These are phyloP conservation scores for Sphaerobolus stellatus DNA, from an alignment of 1,284 basidiomycete species.

Conservation along the genomic window DNA sequence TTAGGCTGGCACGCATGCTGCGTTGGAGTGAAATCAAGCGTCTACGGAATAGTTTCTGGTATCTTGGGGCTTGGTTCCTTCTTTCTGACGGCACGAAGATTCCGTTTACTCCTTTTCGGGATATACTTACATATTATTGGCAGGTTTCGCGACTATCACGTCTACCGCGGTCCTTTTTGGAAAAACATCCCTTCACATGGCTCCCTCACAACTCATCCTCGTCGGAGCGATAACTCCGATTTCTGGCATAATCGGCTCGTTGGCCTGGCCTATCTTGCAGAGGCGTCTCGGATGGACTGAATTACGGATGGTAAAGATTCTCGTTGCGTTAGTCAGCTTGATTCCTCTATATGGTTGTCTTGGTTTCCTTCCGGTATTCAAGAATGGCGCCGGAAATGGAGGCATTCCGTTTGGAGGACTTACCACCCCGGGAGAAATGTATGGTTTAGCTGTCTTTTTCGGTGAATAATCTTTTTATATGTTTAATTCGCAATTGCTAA, in stretches of 20 bases:
- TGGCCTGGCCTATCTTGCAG: slow-evolving; percentile 70
- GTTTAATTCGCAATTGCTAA: slow-evolving; percentile 7
- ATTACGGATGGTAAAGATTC: slow-evolving; percentile 59
- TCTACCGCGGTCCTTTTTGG: slow-evolving; percentile 81
- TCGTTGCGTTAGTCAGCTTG: slow-evolving; percentile 64
- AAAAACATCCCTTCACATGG: slow-evolving; percentile 77
- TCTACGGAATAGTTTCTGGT: slow-evolving; percentile 81
- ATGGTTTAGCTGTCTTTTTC: slow-evolving; percentile 76
- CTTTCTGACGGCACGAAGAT: slow-evolving; percentile 73
- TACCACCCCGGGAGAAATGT: slow-evolving; percentile 82
- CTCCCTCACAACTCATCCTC: slow-evolving; percentile 65
- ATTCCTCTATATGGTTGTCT: slow-evolving; percentile 84
- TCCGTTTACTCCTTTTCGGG: neutral
- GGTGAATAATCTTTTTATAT: slow-evolving; percentile 39
- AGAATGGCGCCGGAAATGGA: slow-evolving; percentile 1
- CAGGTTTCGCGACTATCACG: slow-evolving; percentile 81
- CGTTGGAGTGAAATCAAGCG: slow-evolving; percentile 64
- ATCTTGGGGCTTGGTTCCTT: slow-evolving; percentile 88
- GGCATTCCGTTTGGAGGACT: slow-evolving; percentile 59
- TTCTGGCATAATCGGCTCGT: slow-evolving; percentile 72
- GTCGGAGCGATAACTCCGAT: slow-evolving; percentile 68
- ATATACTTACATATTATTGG: neutral
- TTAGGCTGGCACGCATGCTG: slow-evolving; percentile 66
- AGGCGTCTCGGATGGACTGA: slow-evolving; percentile 63
- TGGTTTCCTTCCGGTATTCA: slow-evolving; percentile 64